Percentiles rank a stretch among this genome's conserved stretches.
Conservation (phyloP, 2,329 filamentous ascomycete species). For the Aspergillus chevalieri region DNA sequence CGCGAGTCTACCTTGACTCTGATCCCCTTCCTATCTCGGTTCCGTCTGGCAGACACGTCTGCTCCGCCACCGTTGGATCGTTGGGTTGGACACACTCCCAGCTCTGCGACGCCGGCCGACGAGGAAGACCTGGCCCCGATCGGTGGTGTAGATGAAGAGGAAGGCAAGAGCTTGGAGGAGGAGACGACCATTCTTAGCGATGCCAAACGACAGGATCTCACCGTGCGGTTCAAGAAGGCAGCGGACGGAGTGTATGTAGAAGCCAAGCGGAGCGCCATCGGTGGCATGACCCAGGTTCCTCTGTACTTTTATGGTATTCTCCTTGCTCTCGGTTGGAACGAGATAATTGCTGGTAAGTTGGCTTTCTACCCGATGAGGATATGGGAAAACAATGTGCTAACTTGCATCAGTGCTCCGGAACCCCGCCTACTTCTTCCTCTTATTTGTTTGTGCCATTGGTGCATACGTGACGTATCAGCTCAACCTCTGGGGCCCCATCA, state of each 20-base stretch:
- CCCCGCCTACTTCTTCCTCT: constrained; percentile 83
- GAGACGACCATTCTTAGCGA: constrained; percentile 95
- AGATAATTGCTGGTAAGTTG: constrained; percentile 80
- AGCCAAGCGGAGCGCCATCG: constrained; percentile 93
- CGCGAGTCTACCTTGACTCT: constrained; percentile 86
- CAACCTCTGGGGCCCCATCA: constrained; percentile 91
- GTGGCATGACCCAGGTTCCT: constrained; percentile 87
- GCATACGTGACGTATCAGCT: constrained; percentile 89
- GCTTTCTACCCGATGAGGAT: background rate
- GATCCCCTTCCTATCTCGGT: constrained; percentile 80
- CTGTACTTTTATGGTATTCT: constrained; percentile 90
- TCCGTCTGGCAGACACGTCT: constrained; percentile 69
- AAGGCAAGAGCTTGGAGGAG: constrained; percentile 89
- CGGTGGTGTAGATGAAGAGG: constrained; percentile 88
- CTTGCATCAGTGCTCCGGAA: constrained; percentile 71
- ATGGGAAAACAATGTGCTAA: background rate
- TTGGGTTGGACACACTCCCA: constrained; percentile 76
- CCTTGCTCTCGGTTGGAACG: constrained; percentile 94
- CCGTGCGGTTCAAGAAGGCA: constrained; percentile 94
- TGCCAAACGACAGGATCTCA: constrained; percentile 81
- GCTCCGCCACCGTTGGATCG: constrained; percentile 72
- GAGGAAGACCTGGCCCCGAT: constrained; percentile 87
- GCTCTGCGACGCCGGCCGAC: constrained; percentile 68
- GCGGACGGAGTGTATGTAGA: constrained; percentile 97
- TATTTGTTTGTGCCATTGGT: constrained; percentile 68